Evolutionary conservation across 805 yeast genomes (phyloP).

Genomic region (Soucietia sequanensis): DNA sequence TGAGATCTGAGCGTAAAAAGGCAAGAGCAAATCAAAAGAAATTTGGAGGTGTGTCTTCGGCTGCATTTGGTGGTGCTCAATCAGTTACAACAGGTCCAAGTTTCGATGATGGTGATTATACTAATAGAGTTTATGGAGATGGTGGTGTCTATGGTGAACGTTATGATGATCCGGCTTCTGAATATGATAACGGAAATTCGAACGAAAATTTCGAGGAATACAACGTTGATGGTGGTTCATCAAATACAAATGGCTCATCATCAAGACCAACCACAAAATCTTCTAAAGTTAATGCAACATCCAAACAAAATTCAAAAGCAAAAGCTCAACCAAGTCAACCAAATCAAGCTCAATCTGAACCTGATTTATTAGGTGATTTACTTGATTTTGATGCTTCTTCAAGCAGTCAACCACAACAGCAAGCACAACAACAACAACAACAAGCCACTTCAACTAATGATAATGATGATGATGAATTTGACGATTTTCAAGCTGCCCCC

Average conservation of each 20-base stretch:
- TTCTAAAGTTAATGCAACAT: constrained; percentile 30
- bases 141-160: constrained; percentile 70
- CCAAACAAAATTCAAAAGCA: constrained; percentile 17
- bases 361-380: constrained; percentile 50
- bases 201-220: constrained; percentile 59
- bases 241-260: constrained; percentile 17
- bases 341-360: constrained; percentile 29
- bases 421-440: constrained; percentile 12
- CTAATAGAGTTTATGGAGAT: constrained; percentile 61
- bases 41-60: constrained; percentile 70
- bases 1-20: constrained; percentile 84
- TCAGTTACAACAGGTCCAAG: constrained; percentile 32
- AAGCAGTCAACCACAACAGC: constrained; percentile 16
- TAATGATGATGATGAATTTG: constrained; percentile 73
- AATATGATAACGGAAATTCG: constrained; percentile 32
- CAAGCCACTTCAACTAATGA: constrained; percentile 14
- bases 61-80: constrained; percentile 51
- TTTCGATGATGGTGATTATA: constrained; percentile 51
- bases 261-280: constrained; percentile 38
- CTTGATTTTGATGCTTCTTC: constrained; percentile 39
- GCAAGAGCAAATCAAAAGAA: constrained; percentile 85
- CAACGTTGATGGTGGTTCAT: constrained; percentile 39
- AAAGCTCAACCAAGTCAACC: constrained; percentile 25
- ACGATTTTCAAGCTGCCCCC: constrained; percentile 76
- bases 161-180: constrained; percentile 56